Conservation (phyloP, 306 rosid species). For the Trifolium subterraneum region DNA sequence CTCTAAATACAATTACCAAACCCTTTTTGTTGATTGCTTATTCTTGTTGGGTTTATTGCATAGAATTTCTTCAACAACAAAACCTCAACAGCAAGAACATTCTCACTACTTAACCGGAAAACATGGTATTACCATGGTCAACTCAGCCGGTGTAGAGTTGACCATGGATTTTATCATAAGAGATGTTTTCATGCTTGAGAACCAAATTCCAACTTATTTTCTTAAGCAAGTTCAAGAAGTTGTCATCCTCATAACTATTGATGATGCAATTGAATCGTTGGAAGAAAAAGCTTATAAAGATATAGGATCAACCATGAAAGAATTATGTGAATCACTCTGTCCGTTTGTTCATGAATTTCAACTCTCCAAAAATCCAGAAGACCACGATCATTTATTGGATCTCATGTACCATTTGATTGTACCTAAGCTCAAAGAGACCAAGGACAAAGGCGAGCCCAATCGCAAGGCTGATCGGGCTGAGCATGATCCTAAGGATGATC, state of each 20-base stretch:
- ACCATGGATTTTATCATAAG: slow-evolving; percentile 12
- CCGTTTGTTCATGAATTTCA: neutral
- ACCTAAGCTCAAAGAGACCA: no score
- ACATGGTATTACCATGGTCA: neutral
- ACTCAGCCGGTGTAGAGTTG: slow-evolving; percentile 11
- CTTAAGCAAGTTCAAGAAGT: neutral
- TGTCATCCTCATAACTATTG: neutral
- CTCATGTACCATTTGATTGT: slow-evolving; percentile 9
- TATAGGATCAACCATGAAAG: neutral
- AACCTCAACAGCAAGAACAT: neutral
- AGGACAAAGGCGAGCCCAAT: neutral
- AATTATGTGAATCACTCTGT: neutral
- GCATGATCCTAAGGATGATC: neutral
- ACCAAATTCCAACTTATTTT: slow-evolving; percentile 28
- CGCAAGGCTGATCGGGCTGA: neutral
- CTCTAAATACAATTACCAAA: neutral
- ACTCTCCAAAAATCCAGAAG: neutral
- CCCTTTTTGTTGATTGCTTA: neutral
- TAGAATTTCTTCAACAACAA: neutral
- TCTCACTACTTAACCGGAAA: neutral
- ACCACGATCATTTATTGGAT: neutral
- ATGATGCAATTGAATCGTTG: neutral
- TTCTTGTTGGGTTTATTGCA: slow-evolving; percentile 8
- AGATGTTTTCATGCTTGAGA: slow-evolving; percentile 34
- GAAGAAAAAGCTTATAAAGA: neutral